phyloP scores from a whole-genome alignment of 179 eudicot species.

The Beta corolliflora region DNA sequence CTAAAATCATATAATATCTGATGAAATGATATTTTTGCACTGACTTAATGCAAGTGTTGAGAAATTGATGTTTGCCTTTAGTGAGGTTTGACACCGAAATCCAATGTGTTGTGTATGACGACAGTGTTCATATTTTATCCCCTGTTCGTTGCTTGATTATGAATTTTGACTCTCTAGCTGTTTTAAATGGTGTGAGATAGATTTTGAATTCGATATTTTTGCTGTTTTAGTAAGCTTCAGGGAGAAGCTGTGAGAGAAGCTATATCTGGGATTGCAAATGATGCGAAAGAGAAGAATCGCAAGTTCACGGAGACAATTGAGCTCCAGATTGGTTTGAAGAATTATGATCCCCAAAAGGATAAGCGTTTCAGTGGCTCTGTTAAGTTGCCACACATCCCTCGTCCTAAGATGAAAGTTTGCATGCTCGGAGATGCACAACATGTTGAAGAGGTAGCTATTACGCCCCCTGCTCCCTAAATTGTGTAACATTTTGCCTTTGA shows the following conservation, averaged over 20 bases:
- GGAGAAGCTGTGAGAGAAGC: constrained; percentile 86
- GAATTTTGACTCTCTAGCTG: neutral
- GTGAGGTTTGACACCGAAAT: neutral
- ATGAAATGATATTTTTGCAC: too few species aligned
- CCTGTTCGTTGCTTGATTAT: neutral
- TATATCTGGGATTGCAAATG: constrained; percentile 44
- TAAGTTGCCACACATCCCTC: constrained; percentile 87
- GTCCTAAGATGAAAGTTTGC: constrained; percentile 95
- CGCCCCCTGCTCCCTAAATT: too few species aligned
- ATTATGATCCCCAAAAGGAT: constrained; percentile 95
- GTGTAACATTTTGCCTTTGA: too few species aligned
- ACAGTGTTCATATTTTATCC: neutral
- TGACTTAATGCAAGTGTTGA: neutral
- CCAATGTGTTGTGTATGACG: neutral
- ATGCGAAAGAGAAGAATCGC: constrained; percentile 59
- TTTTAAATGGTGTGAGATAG: neutral
- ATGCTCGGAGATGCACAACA: constrained; percentile 99
- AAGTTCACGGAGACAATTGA: constrained; percentile 85
- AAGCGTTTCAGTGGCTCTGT: constrained; percentile 99
- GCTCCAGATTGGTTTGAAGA: constrained; percentile 94
- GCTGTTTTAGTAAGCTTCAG: constrained; percentile 67
- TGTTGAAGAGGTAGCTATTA: constrained; percentile 68
- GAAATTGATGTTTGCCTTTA: neutral
- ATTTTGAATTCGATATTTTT: neutral
- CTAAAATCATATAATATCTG: too few species aligned